phyloP scores from a whole-genome alignment of 192 early-diverging fungal genomes.

The Mortierella hygrophila region DNA sequence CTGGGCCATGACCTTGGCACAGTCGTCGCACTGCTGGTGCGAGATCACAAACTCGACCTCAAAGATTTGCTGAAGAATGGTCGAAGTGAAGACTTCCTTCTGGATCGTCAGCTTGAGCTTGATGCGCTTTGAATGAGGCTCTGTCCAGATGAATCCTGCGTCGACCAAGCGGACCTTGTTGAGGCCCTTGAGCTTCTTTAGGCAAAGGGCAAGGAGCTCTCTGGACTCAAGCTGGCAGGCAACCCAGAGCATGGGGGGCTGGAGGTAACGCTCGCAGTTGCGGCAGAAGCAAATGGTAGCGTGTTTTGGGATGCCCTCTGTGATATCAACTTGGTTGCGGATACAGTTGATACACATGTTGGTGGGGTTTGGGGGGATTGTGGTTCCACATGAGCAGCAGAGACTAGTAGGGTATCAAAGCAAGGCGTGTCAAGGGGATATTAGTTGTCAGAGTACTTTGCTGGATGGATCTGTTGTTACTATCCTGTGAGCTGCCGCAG shows the following conservation, averaged over 20 bases:
- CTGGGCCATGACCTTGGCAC: slow-evolving; percentile 94
- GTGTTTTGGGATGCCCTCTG: slow-evolving; percentile 97
- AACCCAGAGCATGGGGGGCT: slow-evolving; percentile 95
- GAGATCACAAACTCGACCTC: slow-evolving; percentile 95
- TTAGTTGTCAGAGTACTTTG: background rate
- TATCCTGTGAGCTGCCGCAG: background rate
- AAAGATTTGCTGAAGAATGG: slow-evolving; percentile 96
- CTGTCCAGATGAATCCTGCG: slow-evolving; percentile 99
- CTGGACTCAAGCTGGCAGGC: slow-evolving; percentile 87
- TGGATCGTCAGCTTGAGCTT: slow-evolving; percentile 99
- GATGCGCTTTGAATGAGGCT: slow-evolving; percentile 87
- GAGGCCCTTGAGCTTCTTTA: slow-evolving; percentile 93
- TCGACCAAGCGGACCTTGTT: slow-evolving; percentile 95
- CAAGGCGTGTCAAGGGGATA: background rate
- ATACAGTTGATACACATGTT: slow-evolving; percentile 99
- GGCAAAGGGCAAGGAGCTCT: slow-evolving; percentile 92
- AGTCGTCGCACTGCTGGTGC: slow-evolving; percentile 96
- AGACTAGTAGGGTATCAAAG: slow-evolving; percentile 55
- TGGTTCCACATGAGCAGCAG: slow-evolving; percentile 95
- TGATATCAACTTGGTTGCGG: slow-evolving; percentile 96
- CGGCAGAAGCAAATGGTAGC: slow-evolving; percentile 96
- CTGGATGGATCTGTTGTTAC: background rate
- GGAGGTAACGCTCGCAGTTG: slow-evolving; percentile 97
- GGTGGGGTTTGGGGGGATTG: slow-evolving; percentile 95
- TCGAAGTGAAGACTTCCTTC: slow-evolving; percentile 96